Conservation (phyloP, 2,329 filamentous ascomycete genomes). For the Aspergillus thermomutatus region DNA sequence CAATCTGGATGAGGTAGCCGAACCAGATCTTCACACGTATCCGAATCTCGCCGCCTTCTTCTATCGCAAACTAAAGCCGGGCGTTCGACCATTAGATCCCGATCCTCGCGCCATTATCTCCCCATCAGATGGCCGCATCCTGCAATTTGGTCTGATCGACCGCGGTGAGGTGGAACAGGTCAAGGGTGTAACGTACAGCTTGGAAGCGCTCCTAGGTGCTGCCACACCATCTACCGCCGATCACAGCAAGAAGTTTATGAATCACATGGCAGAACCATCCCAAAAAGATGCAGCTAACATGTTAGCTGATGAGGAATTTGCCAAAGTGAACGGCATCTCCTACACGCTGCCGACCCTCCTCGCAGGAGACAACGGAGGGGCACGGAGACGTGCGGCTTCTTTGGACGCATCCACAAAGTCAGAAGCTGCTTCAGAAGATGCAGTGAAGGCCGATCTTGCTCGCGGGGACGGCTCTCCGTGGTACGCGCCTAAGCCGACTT, state of each 20-base stretch:
- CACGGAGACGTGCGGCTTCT: constrained; percentile 50
- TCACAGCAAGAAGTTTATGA: constrained; percentile 34
- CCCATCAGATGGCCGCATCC: constrained; percentile 83
- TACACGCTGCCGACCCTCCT: constrained; percentile 88
- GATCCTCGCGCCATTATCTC: constrained; percentile 77
- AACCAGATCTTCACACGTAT: constrained; percentile 83
- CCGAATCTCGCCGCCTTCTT: constrained; percentile 96
- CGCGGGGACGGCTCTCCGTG: constrained; percentile 61
- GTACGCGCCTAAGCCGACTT: constrained; percentile 64
- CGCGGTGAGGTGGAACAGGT: constrained; percentile 96
- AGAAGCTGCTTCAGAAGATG: constrained; percentile 69
- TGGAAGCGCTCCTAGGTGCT: constrained; percentile 82
- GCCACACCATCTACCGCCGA: constrained; percentile 47
- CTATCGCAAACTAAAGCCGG: constrained; percentile 90
- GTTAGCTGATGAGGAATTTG: constrained; percentile 85
- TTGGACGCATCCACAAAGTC: constrained; percentile 71
- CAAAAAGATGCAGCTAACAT: constrained; percentile 60
- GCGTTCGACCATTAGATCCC: constrained; percentile 77
- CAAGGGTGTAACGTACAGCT: constrained; percentile 95
- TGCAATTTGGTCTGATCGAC: constrained; percentile 90
- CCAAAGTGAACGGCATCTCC: constrained; percentile 87
- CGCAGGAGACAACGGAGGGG: constrained; percentile 58
- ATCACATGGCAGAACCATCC: constrained; percentile 29
- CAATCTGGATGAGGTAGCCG: constrained; percentile 78
- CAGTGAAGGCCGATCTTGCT: constrained; percentile 80